Percentiles rank a stretch among this genome's conserved stretches.
Conservation (phyloP, 768 basidiomycete species). For the Dentipellis fragilis region DNA sequence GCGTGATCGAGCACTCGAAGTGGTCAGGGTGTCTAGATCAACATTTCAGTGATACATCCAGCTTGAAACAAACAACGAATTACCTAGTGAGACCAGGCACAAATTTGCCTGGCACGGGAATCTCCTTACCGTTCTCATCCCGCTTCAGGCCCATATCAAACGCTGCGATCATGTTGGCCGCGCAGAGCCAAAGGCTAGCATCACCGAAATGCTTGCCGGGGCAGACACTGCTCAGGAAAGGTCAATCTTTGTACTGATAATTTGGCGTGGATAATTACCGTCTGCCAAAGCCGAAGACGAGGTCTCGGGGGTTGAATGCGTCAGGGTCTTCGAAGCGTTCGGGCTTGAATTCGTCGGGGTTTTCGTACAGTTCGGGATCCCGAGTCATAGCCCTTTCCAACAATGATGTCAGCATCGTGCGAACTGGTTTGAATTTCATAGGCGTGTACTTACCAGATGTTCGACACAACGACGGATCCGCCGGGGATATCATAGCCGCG, state of each 20-base stretch:
- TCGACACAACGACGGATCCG: constrained; percentile 24
- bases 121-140: background rate
- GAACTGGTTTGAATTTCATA: too few species aligned
- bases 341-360: constrained; percentile 19
- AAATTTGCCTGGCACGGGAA: background rate
- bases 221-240: background rate
- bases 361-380: constrained; percentile 16
- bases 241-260: background rate
- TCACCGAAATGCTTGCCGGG: background rate
- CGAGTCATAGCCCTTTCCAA: constrained; percentile 17
- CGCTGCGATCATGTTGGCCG: background rate
- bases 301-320: constrained; percentile 9
- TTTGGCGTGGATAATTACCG: constrained; percentile 2
- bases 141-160: background rate
- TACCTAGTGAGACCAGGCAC: background rate
- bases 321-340: constrained; percentile 15
- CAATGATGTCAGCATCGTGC: too few species aligned
- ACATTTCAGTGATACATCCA: too few species aligned
- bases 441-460: constrained; percentile 19
- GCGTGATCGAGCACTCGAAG: background rate
- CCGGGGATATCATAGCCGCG: constrained; percentile 20
- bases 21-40: background rate
- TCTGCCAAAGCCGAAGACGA: constrained; percentile 16
- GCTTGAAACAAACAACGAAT: background rate
- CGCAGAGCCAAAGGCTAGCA: background rate